Base-by-base conservation (phyloP, 1,284 basidiomycete species). In the Quambalaria eucalypti region DNA sequence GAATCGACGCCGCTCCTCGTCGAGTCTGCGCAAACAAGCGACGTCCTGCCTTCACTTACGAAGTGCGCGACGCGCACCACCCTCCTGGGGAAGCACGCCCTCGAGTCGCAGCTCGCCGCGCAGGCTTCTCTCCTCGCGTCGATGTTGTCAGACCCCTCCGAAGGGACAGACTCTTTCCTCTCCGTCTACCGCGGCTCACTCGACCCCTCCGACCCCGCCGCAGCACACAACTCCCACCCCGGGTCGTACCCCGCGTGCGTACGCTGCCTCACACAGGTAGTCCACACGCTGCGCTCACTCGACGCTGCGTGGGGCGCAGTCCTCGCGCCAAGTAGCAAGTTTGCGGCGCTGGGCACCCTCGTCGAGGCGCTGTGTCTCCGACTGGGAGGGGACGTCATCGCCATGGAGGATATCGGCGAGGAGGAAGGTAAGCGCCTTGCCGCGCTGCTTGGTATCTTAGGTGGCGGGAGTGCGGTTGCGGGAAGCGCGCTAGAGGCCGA, bases 331-430 rank as follows among this genome's bases (percentile, higher is more conserved):
- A 59, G 69, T 1, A 56, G 60, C 0, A 73, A 72, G 53, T 62
- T 71, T 30, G 59, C 66, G 16, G 69, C 73, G 1, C 58, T 93
- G 16, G 93, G 93, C 6, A 77, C 80, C 16, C 76, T 95, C 10
- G 83, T 87, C 12, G 86, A 96, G 57, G 80, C 82, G 10, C 83
- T 85, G 2, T 79, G 93, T 29, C 79, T 79, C 2, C 80, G 83
- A 2, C 82, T 95, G 4, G 79, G 92, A 9, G 80, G 81, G 47
- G 86, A 88, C 64, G 82, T 97, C 12, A 78, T 92, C 46, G 83
- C 83, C 0, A 78, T 97, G 49, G 81, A 83, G 1, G 93, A 98
- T 76, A 97, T 98, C 64, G 86, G 90, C 0, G 92, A 90, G 68
- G 80, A 84, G 9, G 92, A 97, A 66, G 93, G 90, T 3, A 85